These are phyloP conservation scores for Curvularia lunata DNA, from an alignment of 2,329 filamentous ascomycete genomes.

Conservation along the genomic window DNA sequence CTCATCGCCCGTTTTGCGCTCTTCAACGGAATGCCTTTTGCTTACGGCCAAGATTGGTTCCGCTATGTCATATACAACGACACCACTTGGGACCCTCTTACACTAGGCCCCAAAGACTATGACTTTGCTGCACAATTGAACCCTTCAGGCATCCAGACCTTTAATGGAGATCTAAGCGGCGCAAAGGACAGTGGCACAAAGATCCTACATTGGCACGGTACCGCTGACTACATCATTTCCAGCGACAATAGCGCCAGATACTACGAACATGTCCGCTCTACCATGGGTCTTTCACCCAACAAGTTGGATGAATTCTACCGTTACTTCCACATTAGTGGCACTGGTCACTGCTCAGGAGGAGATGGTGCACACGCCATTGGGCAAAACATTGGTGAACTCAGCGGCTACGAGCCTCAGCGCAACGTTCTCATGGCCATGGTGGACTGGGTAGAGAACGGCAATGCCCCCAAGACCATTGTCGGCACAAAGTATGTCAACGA, in stretches of 20 bases:
- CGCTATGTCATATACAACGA: constrained; percentile 58
- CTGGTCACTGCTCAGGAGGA: constrained; percentile 60
- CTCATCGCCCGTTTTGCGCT: constrained; percentile 46
- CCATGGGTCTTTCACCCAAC: constrained; percentile 47
- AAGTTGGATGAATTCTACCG: constrained; percentile 56
- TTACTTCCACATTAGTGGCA: constrained; percentile 60
- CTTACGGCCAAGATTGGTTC: constrained; percentile 57
- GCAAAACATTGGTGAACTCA: constrained; percentile 25
- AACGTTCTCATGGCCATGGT: constrained; percentile 59
- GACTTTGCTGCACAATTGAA: constrained; percentile 47
- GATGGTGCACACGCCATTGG: constrained; percentile 53
- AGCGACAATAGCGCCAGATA: constrained; percentile 56
- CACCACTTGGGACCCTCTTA: constrained; percentile 51
- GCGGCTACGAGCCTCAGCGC: constrained; percentile 45
- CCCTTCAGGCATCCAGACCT: constrained; percentile 49
- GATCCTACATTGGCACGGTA: constrained; percentile 57
- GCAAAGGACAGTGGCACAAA: constrained; percentile 52
- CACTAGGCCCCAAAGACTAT: constrained; percentile 52
- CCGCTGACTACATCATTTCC: constrained; percentile 54
- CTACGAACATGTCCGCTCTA: constrained; percentile 56
- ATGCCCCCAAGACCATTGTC: constrained; percentile 50
- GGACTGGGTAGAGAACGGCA: constrained; percentile 54
- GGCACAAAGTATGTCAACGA: constrained; percentile 44
- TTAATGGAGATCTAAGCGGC: constrained; percentile 50
- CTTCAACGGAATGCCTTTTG: constrained; percentile 52